Evolutionary conservation across 495 filamentous ascomycete species (phyloP), one percentile per base, ranked within the genome.

Genomic region (Trypethelium eluteriae): DNA sequence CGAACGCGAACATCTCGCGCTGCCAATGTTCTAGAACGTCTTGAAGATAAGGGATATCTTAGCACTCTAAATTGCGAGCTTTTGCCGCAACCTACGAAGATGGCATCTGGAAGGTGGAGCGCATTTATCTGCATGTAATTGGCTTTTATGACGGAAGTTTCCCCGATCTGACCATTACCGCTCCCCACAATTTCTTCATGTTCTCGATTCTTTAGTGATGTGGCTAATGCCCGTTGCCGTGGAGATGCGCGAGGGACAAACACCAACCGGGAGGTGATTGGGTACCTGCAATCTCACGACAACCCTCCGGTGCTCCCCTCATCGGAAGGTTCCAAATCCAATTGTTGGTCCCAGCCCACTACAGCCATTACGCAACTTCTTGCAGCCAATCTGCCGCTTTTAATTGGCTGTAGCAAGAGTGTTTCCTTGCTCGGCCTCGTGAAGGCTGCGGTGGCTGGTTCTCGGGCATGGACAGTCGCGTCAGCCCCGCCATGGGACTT

Each of bases 401-500:
- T 18, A 5, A 59, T 59, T 59, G 53, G 53, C 32, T 14, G 53
- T 34, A 59, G 4, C 32, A 36, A 7, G 10, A 6, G 7, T 7
- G 1, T 59, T 18, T 18, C 11, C 53, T 11, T 10, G 53, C 14
- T 18, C 36, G 53, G 53, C 53, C 25, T 59, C 5, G 18, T 18
- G 2, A 32, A 59, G 53, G 53, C 32, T 11, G 18, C 25, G 2
- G 53, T 35, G 53, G 53, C 32, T 59, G 53, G 53, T 53, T 5
- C 53, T 36, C 14, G 53, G 5, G 25, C 25, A 25, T 25, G 25
- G 25, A 25, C 25, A 25, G 25, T 25, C 25, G 25, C 53, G 53
- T 59, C 53, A 59, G 53, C 53, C 53, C 53, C 53, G 53, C 53
- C 53, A 59, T 59, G 25, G 10, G 25, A 7, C n/a, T 59, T 59